phyloP scores from a whole-genome alignment of 768 basidiomycete species.

The Russula dissimulans region DNA sequence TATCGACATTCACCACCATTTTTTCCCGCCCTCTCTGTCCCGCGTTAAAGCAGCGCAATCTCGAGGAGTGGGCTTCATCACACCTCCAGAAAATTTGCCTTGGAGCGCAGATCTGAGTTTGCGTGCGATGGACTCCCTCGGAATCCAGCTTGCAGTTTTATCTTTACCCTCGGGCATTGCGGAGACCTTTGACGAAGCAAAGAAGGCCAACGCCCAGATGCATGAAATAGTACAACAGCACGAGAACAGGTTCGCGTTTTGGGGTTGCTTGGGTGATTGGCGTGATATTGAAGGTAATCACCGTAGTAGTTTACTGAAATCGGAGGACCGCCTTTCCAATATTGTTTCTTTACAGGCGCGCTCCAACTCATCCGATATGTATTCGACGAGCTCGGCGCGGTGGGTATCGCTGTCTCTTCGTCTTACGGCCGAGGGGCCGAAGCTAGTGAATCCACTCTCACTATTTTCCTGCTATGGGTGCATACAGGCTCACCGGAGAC shows the following conservation, averaged over 20 bases:
- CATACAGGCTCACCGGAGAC: background rate
- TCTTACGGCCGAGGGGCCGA: constrained; percentile 49
- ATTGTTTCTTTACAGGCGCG: constrained; percentile 33
- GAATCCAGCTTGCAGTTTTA: constrained; percentile 52
- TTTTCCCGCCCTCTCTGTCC: constrained; percentile 44
- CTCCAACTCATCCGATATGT: constrained; percentile 53
- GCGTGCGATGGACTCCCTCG: constrained; percentile 50
- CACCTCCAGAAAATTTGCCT: constrained; percentile 54
- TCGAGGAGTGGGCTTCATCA: constrained; percentile 46
- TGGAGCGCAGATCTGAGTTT: constrained; percentile 55
- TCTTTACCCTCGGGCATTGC: constrained; percentile 49
- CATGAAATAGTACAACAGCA: constrained; percentile 40
- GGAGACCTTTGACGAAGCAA: constrained; percentile 33
- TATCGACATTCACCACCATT: constrained; percentile 74
- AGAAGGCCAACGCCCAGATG: constrained; percentile 40
- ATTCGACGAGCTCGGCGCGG: constrained; percentile 50
- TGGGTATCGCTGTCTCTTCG: constrained; percentile 58
- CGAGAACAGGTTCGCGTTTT: constrained; percentile 57
- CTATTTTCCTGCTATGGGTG: background rate
- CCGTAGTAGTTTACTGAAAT: background rate
- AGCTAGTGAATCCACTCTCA: constrained; percentile 37
- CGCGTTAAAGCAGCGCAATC: constrained; percentile 38
- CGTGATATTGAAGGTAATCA: constrained; percentile 49
- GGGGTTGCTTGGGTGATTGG: constrained; percentile 54
- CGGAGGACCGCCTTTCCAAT: background rate